Conservation (phyloP, 192 early-diverging fungal species). For the Spizellomyces sp. region DNA sequence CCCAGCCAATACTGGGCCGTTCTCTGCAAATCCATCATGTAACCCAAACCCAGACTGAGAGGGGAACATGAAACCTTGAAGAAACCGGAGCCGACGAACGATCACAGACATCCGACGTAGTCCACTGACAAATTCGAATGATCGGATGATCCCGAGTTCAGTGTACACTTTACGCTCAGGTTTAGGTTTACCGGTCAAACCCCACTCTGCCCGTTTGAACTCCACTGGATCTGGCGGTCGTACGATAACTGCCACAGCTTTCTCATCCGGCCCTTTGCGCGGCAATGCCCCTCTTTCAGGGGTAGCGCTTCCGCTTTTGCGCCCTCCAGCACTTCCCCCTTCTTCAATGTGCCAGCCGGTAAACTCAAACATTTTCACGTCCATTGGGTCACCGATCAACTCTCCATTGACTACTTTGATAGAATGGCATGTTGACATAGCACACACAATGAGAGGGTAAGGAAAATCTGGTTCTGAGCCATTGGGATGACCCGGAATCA, state of each 20-base stretch:
- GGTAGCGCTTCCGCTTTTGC: not conserved
- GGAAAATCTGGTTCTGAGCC: slow-evolving; percentile 43
- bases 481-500: slow-evolving; percentile 38
- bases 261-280: not conserved
- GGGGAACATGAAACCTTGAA: not conserved
- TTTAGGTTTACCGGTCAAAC: slow-evolving; percentile 1
- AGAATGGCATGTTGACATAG: slow-evolving; percentile 65
- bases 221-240: slow-evolving; percentile 74
- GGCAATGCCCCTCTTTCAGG: not conserved
- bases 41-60: too few species aligned
- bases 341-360: slow-evolving; percentile 94
- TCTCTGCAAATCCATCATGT: not conserved
- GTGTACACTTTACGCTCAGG: slow-evolving; percentile 28
- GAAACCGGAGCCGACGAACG: slow-evolving; percentile 50
- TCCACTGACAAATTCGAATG: slow-evolving; percentile 91
- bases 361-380: slow-evolving; percentile 97
- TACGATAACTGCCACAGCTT: slow-evolving; percentile 64
- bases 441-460: slow-evolving; percentile 58
- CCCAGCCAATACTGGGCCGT: not conserved
- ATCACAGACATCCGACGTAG: slow-evolving; percentile 94
- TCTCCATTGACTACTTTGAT: slow-evolving; percentile 90
- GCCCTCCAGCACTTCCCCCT: slow-evolving; percentile 33
- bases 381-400: slow-evolving; percentile 93
- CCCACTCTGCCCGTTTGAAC: slow-evolving; percentile 18
- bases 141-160: slow-evolving; percentile 56